Evolutionary conservation across 2,329 filamentous ascomycete species (phyloP).

Genomic region (Aspergillus sp.): DNA sequence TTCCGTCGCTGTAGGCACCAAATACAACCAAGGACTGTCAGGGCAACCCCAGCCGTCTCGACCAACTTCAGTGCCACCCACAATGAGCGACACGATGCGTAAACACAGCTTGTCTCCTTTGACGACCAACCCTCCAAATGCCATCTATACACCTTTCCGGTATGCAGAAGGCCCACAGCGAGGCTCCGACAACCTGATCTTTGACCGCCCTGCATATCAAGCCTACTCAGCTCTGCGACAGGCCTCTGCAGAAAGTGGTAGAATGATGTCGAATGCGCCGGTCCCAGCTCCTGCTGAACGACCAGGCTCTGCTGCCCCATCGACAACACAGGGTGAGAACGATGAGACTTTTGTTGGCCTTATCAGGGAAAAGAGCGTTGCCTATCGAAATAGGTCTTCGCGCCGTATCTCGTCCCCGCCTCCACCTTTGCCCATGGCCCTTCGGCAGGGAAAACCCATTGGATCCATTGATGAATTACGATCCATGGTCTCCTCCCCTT

Average conservation of each 20-base stretch:
- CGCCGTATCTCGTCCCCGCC: constrained; percentile 23
- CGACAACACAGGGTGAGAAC: constrained; percentile 28
- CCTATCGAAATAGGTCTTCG: constrained; percentile 32
- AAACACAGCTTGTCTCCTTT: constrained; percentile 28
- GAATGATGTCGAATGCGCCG: constrained; percentile 40
- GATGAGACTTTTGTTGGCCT: constrained; percentile 49
- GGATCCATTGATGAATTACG: constrained; percentile 34
- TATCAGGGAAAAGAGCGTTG: constrained; percentile 45
- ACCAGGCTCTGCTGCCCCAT: constrained; percentile 17
- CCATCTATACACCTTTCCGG: constrained; percentile 46
- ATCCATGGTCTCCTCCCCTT: constrained; percentile 32
- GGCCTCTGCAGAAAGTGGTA: constrained; percentile 44
- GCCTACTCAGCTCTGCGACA: constrained; percentile 49
- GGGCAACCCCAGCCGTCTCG: constrained; percentile 13
- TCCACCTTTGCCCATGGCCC: constrained; percentile 30
- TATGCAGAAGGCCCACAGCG: constrained; percentile 44
- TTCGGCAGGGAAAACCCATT: constrained; percentile 28
- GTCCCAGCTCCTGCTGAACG: constrained; percentile 14
- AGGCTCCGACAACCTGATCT: constrained; percentile 37
- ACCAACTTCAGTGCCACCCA: constrained; percentile 26
- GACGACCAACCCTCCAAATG: constrained; percentile 37
- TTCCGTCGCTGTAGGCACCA: constrained; percentile 21
- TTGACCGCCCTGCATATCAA: constrained; percentile 45
- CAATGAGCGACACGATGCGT: constrained; percentile 18
- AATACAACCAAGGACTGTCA: constrained; percentile 4